These are phyloP conservation scores for Scheffersomyces titani DNA, from an alignment of 1,139 yeast genomes.

Conservation along the genomic window DNA sequence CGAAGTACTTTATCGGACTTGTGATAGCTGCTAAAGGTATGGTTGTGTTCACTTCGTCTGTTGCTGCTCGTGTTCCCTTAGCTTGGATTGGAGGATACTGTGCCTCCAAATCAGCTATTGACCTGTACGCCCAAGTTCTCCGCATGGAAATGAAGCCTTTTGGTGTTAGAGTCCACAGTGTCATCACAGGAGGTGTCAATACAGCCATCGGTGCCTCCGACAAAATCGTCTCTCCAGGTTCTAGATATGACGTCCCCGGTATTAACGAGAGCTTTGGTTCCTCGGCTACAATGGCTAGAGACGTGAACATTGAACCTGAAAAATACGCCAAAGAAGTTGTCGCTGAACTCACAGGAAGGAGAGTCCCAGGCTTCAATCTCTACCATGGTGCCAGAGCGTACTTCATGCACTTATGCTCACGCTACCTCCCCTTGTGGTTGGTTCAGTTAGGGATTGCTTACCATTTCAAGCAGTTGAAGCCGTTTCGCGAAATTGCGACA, in stretches of 20 bases:
- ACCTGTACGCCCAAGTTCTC: conserved; percentile 25
- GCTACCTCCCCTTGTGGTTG: conserved; percentile 33
- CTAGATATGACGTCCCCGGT: conserved; percentile 32
- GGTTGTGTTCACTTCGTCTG: conserved; percentile 40
- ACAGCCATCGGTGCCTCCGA: too few species aligned
- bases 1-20: conserved; percentile 31
- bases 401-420: conserved; percentile 21
- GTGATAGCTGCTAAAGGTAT: conserved; percentile 37
- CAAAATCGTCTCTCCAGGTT: too few species aligned
- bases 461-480: conserved; percentile 32
- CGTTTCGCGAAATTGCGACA: conserved; percentile 14
- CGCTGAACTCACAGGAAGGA: conserved; percentile 19
- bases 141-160: conserved; percentile 31
- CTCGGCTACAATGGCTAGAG: conserved; percentile 29
- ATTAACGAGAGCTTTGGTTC: conserved; percentile 25
- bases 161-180: conserved; percentile 37
- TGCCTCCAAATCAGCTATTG: conserved; percentile 36
- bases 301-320: conserved; percentile 23
- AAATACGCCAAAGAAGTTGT: conserved; percentile 34
- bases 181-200: conserved; percentile 43
- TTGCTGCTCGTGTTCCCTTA: conserved; percentile 36
- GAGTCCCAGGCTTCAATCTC: conserved; percentile 30
- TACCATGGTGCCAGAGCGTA: conserved; percentile 28
- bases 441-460: conserved; percentile 24
- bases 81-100: conserved; percentile 36